Base-by-base conservation (phyloP, 306 rosid species). In the Pachyrhizus erosus region DNA sequence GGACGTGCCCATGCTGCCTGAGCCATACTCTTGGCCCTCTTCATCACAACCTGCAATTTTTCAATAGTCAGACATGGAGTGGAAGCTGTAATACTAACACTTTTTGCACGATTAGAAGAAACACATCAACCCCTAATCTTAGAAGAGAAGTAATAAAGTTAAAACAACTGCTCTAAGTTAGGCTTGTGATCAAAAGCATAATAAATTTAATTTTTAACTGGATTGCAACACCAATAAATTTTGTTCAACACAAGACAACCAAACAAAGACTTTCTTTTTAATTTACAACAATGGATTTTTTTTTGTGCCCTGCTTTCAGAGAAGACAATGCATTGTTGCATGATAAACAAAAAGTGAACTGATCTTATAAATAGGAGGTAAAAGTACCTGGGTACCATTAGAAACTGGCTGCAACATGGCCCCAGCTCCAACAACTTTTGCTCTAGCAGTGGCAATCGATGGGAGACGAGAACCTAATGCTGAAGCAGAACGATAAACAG, bases 401-500 rank as follows among this genome's bases (percentile, higher is more conserved):
- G 99, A 96, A 86, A 93, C 99, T 39, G 99, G 99, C 76, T 92
- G 92, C 84, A 96, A 85, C 71, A 96, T 93, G 7, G 97, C 96
- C 60, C 99, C 96, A 20, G 99, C 97, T 17, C 99, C 97, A 73
- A 96, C 98, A 84, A 96, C 98, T 75, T 87, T 96, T 74, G 94
- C 97, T 89, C 83, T 96, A 31, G 99, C 98, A 54, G 92, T 86
- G 75, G 98, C 97, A 43, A 96, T 96, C 29, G 99, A 93, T 54
- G 98, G 99, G 75, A 96, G 99, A 43, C 87, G 98, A 64, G 99
- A 96, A 81, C 98, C 97, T 87, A 96, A 83, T 66, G 99, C 99
- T 6, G 98, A 92, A 68, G 99, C 98, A 89, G 98, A 96, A 26
- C 94, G 96, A 89, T 92, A 93, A 43, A 96, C 96, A 5, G 98